Evolutionary conservation across 495 filamentous ascomycete genomes (phyloP).

Genomic region (Polyplosphaeria fusca): DNA sequence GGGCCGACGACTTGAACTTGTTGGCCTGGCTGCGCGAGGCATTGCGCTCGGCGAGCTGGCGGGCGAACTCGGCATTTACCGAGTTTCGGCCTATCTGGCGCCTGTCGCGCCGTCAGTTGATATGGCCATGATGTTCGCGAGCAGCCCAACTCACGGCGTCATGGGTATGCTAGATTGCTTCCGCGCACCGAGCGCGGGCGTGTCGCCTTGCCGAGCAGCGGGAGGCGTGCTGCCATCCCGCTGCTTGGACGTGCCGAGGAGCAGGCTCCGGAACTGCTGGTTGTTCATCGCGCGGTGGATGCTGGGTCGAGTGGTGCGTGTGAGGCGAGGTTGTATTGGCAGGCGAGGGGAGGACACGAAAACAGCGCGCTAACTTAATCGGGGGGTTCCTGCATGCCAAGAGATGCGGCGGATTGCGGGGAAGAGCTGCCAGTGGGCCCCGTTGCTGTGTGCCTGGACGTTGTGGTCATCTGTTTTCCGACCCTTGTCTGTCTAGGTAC

Average conservation of each 20-base stretch:
- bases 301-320: background rate
- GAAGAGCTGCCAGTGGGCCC: no score
- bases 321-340: background rate
- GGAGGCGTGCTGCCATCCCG: constrained; percentile 37
- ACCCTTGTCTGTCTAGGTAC: no score
- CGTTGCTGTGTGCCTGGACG: no score
- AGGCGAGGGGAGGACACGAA: background rate
- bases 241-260: constrained; percentile 52
- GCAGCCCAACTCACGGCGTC: constrained; percentile 40
- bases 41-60: constrained; percentile 78
- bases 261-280: constrained; percentile 87
- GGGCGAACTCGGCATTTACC: constrained; percentile 67
- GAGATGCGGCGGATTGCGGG: no score
- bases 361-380: background rate
- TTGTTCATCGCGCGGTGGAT: constrained; percentile 73
- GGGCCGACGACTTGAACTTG: constrained; percentile 74
- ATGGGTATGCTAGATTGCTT: constrained; percentile 42
- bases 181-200: constrained; percentile 53
- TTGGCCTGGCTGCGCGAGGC: constrained; percentile 52
- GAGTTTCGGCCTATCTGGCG: constrained; percentile 58
- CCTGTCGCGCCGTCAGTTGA: constrained; percentile 47
- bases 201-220: constrained; percentile 33
- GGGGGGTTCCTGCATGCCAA: background rate
- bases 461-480: no score
- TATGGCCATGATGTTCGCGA: background rate